Conservation (phyloP, 2,329 filamentous ascomycete genomes). For the Fonsecaea pugnacius region DNA sequence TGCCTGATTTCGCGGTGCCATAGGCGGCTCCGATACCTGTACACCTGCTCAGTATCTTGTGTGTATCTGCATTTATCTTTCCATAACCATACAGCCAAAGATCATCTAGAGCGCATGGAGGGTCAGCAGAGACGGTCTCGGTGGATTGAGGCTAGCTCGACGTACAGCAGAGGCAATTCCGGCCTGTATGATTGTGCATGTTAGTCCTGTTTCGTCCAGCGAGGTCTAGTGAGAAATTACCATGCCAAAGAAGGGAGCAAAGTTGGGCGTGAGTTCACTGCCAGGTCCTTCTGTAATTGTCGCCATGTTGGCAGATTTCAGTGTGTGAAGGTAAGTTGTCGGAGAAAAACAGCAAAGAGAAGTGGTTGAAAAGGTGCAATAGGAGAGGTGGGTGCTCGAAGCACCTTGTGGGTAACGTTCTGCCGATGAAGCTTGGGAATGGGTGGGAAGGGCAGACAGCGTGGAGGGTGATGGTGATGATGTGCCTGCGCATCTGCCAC, state of each 20-base stretch:
- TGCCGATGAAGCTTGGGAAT: slow-evolving; percentile 1
- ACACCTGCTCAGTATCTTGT: slow-evolving; percentile 34
- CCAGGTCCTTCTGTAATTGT: slow-evolving; percentile 44
- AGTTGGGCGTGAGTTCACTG: slow-evolving; percentile 63
- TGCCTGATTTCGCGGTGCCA: slow-evolving; percentile 70
- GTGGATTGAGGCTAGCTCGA: neutral
- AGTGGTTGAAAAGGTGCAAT: neutral
- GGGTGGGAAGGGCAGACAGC: neutral
- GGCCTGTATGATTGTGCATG: slow-evolving; percentile 43
- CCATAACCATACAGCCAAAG: slow-evolving; percentile 51
- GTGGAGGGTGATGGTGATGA: neutral
- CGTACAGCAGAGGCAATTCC: slow-evolving; percentile 55
- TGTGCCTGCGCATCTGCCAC: slow-evolving; percentile 4
- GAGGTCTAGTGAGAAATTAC: slow-evolving; percentile 49
- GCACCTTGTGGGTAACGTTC: slow-evolving; percentile 2
- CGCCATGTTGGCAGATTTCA: slow-evolving; percentile 29
- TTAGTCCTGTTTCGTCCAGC: slow-evolving; percentile 36
- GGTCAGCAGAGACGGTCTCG: slow-evolving; percentile 9
- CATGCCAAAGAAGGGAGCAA: slow-evolving; percentile 71
- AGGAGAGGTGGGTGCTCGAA: neutral
- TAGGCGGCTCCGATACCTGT: slow-evolving; percentile 68
- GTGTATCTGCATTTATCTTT: neutral
- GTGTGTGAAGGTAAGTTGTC: neutral
- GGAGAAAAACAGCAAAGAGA: neutral
- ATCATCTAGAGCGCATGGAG: slow-evolving; percentile 49